A percentile compares a stretch with the other conserved stretches of the same genome.
phyloP scores from a whole-genome alignment of 2,329 filamentous ascomycete species.

The Talaromyces sp. region DNA sequence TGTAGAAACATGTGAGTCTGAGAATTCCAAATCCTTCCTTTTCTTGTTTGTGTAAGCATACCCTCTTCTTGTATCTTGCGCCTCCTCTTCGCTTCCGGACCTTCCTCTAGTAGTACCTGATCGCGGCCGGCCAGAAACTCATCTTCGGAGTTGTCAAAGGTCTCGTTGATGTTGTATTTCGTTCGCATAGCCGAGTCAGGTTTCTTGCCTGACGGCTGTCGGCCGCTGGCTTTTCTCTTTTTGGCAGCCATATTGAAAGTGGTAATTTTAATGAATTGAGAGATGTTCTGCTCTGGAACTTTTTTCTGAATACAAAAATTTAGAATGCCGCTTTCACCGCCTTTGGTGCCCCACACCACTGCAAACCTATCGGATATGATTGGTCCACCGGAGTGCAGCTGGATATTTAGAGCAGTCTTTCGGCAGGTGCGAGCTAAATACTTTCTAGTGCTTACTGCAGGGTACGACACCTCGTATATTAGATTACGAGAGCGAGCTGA shows the following conservation, averaged over 20 bases:
- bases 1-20: conserved; percentile 29
- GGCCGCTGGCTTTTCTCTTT: conserved; percentile 66
- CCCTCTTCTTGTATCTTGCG: conserved; percentile 68
- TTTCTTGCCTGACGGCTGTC: conserved; percentile 32
- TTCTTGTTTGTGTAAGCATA: conserved; percentile 25
- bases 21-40: not conserved
- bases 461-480: not conserved
- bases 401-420: not conserved
- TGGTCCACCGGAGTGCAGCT: not conserved
- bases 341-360: not conserved
- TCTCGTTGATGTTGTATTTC: conserved; percentile 54
- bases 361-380: not conserved
- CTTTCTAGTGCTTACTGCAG: not conserved
- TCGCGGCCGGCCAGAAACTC: conserved; percentile 87
- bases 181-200: conserved; percentile 29
- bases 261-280: not conserved
- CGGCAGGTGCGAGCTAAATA: not conserved
- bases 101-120: conserved; percentile 80
- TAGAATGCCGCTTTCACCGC: conserved; percentile 13
- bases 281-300: not conserved
- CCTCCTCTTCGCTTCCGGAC: conserved; percentile 71
- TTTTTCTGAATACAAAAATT: conserved; percentile 15
- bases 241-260: conserved; percentile 34
- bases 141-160: conserved; percentile 90
- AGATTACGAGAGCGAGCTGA: not conserved